Evolutionary conservation across 805 yeast genomes (phyloP).

Genomic region (Nakazawaea wickerhamii): DNA sequence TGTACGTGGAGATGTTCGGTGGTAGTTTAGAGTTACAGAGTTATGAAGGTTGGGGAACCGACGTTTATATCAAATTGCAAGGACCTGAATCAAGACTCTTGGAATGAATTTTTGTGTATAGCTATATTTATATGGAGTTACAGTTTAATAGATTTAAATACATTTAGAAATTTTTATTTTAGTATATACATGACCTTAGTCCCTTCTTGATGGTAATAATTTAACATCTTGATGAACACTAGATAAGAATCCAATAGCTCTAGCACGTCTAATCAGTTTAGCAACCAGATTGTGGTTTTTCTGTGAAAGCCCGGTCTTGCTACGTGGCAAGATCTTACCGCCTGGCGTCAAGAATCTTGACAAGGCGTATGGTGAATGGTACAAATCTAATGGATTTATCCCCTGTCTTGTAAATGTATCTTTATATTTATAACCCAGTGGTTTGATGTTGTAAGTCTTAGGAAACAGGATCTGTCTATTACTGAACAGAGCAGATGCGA

Average conservation of each 20-base stretch:
- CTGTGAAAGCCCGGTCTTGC: conserved; percentile 60
- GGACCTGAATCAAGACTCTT: conserved; percentile 26
- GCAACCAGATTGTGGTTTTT: conserved; percentile 67
- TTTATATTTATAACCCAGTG: conserved; percentile 8
- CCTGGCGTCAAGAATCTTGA: conserved; percentile 61
- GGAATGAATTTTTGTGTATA: conserved; percentile 6
- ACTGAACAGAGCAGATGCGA: conserved; percentile 50
- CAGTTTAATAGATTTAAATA: not conserved
- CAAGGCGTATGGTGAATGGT: conserved; percentile 65
- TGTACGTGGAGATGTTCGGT: conserved; percentile 68
- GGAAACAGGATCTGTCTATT: conserved; percentile 26
- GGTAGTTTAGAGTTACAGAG: conserved; percentile 67
- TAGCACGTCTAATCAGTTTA: conserved; percentile 74
- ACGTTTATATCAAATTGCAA: conserved; percentile 53
- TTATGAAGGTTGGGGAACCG: conserved; percentile 75
- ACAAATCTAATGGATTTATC: conserved; percentile 64
- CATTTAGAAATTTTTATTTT: not conserved
- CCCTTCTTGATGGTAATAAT: conserved; percentile 18
- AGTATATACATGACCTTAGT: conserved; percentile 4
- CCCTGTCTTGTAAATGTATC: conserved; percentile 31
- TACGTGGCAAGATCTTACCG: conserved; percentile 74
- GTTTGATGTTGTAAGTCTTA: conserved; percentile 15
- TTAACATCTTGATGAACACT: conserved; percentile 61
- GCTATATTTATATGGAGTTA: not conserved
- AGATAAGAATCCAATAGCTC: conserved; percentile 75